A percentile compares a stretch with the other conserved stretches of the same genome.
These are phyloP conservation scores for Zea mays DNA, from an alignment of 176 grass and related monocot genomes.

Conservation along the genomic window Zm-B73-REFERENCE-NAM-5.0 NC_050102.1:1545501-1546000, in stretches of 20 bases:
- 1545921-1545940: conserved; percentile 40
- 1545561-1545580: neutral
- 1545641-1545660: neutral
- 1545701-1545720: neutral
- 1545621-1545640: neutral
- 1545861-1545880: neutral
- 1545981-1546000: conserved; percentile 18
- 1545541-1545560: neutral
- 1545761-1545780: neutral
- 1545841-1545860: conserved; percentile 33
- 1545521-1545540: conserved; percentile 8
- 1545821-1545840: conserved; percentile 12
- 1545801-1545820: conserved; percentile 31
- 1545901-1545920: conserved; percentile 10
- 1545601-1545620: neutral
- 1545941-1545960: conserved; percentile 17
- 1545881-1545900: conserved; percentile 1
- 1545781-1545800: conserved; percentile 5
- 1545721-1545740: neutral
- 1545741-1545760: neutral
- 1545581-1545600: neutral
- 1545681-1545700: neutral
- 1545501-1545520: neutral
- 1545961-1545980: neutral
- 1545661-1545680: neutral